phyloP scores from a whole-genome alignment of 179 eudicot species.

The Heliamphora pulchella region DNA sequence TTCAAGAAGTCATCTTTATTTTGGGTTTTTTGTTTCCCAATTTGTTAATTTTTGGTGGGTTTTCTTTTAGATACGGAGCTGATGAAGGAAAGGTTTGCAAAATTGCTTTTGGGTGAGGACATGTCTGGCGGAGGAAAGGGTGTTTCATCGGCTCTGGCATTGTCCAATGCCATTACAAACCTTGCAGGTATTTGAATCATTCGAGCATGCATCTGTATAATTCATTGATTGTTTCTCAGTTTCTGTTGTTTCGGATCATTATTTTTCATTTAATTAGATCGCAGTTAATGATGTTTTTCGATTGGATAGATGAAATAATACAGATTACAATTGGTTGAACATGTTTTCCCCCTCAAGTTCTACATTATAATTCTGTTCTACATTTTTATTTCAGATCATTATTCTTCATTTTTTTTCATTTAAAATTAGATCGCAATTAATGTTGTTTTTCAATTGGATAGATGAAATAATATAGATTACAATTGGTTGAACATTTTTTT shows the following conservation, averaged over 20 bases:
- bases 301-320: neutral
- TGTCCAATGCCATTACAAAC: conserved; percentile 74
- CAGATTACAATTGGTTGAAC: neutral
- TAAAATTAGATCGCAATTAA: neutral
- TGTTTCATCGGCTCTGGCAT: conserved; percentile 87
- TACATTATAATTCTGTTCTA: too few species aligned
- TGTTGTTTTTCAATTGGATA: neutral
- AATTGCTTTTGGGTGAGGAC: conserved; percentile 62
- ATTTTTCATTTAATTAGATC: neutral
- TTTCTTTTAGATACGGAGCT: conserved; percentile 38
- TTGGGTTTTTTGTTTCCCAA: neutral
- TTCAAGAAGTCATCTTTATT: neutral
- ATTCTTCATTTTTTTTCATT: neutral
- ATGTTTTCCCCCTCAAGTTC: too few species aligned
- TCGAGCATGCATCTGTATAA: too few species aligned
- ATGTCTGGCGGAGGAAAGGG: conserved; percentile 88
- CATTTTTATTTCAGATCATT: neutral
- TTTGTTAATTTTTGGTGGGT: neutral
- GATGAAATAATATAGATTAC: neutral
- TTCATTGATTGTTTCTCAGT: neutral
- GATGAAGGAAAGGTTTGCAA: conserved; percentile 63
- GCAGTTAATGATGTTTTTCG: neutral
- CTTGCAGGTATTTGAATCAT: conserved; percentile 55
- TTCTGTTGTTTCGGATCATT: neutral
- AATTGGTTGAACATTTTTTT: too few species aligned